A percentile compares a stretch with the other conserved stretches of the same genome.
Evolutionary conservation across 345 rosid species (phyloP).

Genomic region (Excoecaria cochinchinensis): DNA sequence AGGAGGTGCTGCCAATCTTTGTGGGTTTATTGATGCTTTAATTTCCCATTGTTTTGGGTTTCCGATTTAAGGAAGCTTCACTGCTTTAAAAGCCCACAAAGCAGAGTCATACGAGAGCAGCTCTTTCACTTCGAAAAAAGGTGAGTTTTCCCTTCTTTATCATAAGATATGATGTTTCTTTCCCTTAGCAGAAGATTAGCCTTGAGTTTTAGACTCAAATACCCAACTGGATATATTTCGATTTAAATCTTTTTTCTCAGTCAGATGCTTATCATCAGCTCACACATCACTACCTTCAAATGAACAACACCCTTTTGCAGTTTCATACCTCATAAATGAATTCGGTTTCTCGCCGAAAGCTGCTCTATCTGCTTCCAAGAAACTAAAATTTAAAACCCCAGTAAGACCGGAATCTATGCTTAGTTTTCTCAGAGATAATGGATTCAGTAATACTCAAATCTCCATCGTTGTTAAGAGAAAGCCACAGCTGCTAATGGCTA

Average conservation of each 20-base stretch:
- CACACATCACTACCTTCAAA: background rate
- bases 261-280: background rate
- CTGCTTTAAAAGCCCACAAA: too few species aligned
- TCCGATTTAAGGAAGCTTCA: too few species aligned
- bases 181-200: background rate
- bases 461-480: background rate
- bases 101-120: too few species aligned
- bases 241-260: too few species aligned
- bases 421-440: background rate
- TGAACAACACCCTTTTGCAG: background rate
- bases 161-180: background rate
- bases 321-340: conserved; percentile 12
- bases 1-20: too few species aligned
- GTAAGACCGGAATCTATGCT: conserved; percentile 11
- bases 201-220: background rate
- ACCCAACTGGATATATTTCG: background rate
- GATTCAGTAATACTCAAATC: conserved; percentile 9
- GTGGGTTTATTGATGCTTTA: too few species aligned
- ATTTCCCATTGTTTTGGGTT: too few species aligned
- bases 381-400: background rate
- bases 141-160: background rate
- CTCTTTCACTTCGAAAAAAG: background rate
- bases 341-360: conserved; percentile 14
- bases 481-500: background rate
- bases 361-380: conserved; percentile 3